These are phyloP conservation scores for Porphyrellus cyaneotinctus DNA, from an alignment of 768 basidiomycete species.

Conservation along the genomic window DNA sequence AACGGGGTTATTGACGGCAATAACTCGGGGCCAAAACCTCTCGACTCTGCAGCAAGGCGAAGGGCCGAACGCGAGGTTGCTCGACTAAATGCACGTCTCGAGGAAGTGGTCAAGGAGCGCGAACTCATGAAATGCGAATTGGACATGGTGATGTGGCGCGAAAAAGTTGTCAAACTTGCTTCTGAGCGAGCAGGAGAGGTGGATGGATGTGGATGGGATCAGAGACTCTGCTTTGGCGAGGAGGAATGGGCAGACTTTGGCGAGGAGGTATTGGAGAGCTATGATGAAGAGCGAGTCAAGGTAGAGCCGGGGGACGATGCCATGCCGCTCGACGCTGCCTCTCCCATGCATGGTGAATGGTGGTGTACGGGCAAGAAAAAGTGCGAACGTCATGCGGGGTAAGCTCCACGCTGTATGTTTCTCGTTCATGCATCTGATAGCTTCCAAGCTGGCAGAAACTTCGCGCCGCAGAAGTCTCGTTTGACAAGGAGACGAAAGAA, in stretches of 20 bases:
- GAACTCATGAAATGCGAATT: slow-evolving; percentile 65
- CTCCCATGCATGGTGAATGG: slow-evolving; percentile 49
- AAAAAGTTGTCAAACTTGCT: slow-evolving; percentile 63
- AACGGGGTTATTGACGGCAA: slow-evolving; percentile 17
- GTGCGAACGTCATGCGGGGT: slow-evolving; percentile 81
- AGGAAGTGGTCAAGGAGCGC: slow-evolving; percentile 54
- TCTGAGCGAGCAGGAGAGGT: slow-evolving; percentile 59
- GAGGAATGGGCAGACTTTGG: slow-evolving; percentile 74
- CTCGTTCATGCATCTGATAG: slow-evolving; percentile 3
- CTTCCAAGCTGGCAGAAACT: slow-evolving; percentile 71
- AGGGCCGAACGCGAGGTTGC: slow-evolving; percentile 55
- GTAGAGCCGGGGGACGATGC: slow-evolving; percentile 32
- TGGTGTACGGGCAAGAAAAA: slow-evolving; percentile 76
- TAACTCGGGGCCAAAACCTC: slow-evolving; percentile 1
- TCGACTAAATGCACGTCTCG: slow-evolving; percentile 50
- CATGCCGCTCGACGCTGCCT: slow-evolving; percentile 35
- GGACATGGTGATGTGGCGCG: slow-evolving; percentile 68
- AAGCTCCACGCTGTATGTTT: slow-evolving; percentile 17
- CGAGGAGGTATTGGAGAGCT: slow-evolving; percentile 63
- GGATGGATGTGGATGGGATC: slow-evolving; percentile 85
- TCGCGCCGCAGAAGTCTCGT: slow-evolving; percentile 64
- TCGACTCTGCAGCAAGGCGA: slow-evolving; percentile 38
- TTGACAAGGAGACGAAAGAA: slow-evolving; percentile 75
- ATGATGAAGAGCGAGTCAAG: slow-evolving; percentile 47
- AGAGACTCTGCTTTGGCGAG: slow-evolving; percentile 78